These are phyloP conservation scores for Collybiopsis luxurians DNA, from an alignment of 768 basidiomycete species.

Conservation along the genomic window DNA sequence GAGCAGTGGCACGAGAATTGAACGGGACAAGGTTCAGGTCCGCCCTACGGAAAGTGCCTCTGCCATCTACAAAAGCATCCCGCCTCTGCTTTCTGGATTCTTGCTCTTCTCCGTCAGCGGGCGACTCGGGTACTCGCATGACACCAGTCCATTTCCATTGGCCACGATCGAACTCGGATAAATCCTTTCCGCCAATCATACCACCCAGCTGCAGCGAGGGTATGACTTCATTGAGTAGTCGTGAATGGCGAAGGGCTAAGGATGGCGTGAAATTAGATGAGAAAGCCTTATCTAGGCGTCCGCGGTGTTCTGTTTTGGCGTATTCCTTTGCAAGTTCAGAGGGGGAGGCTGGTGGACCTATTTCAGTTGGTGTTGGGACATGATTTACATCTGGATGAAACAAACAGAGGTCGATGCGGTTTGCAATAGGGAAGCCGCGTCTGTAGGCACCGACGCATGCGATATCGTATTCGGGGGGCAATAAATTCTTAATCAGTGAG, in stretches of 20 bases:
- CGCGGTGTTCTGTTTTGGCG: not conserved
- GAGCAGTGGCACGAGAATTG: conserved; percentile 35
- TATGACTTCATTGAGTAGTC: conserved; percentile 30
- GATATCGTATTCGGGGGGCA: conserved; percentile 2
- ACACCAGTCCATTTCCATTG: conserved; percentile 38
- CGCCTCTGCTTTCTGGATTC: not conserved
- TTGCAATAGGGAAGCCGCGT: conserved; percentile 10
- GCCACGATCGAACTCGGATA: conserved; percentile 19
- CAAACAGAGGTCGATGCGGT: conserved; percentile 24
- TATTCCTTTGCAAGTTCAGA: not conserved
- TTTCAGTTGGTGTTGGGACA: conserved; percentile 18
- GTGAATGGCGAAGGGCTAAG: not conserved
- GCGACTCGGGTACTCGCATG: conserved; percentile 26
- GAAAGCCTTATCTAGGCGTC: not conserved
- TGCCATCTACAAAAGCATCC: not conserved
- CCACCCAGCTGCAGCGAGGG: conserved; percentile 30
- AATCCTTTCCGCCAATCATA: conserved; percentile 21
- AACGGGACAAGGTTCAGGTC: conserved; percentile 20
- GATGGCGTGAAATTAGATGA: not conserved
- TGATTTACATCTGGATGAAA: conserved; percentile 27
- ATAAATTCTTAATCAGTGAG: not conserved
- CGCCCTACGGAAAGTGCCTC: not conserved
- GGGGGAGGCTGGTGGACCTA: not conserved
- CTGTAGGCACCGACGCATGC: not conserved
- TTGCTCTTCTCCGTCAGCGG: conserved; percentile 8